These are phyloP conservation scores for Penicillium sp. DNA, from an alignment of 2,329 filamentous ascomycete genomes.

Conservation along the genomic window DNA sequence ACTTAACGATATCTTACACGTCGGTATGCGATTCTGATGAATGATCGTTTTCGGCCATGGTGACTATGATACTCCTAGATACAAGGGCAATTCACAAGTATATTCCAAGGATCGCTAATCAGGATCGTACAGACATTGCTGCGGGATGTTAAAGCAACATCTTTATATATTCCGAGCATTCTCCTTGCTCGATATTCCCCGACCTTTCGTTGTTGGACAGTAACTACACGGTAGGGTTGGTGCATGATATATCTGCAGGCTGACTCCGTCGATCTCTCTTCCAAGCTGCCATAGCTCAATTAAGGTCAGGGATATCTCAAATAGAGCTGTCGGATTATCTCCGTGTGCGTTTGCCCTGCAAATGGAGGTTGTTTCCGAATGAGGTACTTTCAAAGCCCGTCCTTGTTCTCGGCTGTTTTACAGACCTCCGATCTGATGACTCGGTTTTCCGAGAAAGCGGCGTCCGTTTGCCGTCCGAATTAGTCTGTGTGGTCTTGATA, in stretches of 20 bases:
- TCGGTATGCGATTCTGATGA: conserved; percentile 12
- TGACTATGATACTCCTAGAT: neutral
- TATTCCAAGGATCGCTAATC: neutral
- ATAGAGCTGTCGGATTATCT: neutral
- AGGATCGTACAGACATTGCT: neutral
- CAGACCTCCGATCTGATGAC: neutral
- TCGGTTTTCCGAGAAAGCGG: neutral
- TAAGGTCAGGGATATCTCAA: neutral
- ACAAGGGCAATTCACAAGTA: neutral
- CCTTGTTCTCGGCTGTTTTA: neutral
- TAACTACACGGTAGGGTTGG: neutral
- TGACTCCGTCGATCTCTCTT: neutral
- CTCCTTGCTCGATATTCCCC: neutral
- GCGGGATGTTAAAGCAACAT: neutral
- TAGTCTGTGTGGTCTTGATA: neutral
- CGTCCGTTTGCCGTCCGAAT: neutral
- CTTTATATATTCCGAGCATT: neutral
- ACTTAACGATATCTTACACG: conserved; percentile 11
- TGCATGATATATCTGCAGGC: neutral
- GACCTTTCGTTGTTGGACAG: neutral
- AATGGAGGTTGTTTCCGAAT: neutral
- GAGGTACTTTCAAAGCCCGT: conserved; percentile 1
- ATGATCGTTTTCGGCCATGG: neutral
- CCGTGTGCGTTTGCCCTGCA: neutral
- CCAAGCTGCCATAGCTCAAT: neutral